Evolutionary conservation across 1,284 basidiomycete species (phyloP).

Genomic region (Cutaneotrichosporon sp.): DNA sequence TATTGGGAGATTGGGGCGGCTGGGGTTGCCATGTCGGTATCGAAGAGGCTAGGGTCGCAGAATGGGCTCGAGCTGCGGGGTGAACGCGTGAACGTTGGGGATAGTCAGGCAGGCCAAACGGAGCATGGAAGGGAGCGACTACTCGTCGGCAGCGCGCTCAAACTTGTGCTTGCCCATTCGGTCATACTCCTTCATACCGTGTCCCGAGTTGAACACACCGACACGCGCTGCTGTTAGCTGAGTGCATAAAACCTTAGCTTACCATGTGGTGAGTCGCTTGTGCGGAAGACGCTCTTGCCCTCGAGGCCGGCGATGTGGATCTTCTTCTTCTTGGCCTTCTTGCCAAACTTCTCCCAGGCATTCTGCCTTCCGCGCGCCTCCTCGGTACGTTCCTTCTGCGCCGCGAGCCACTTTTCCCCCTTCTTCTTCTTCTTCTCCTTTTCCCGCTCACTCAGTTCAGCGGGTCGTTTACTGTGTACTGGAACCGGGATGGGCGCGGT

Average conservation of each 20-base stretch:
- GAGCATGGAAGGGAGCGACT: constrained; percentile 46
- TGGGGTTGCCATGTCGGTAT: not conserved
- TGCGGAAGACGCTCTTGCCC: constrained; percentile 92
- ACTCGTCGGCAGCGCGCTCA: constrained; percentile 70
- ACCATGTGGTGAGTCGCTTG: constrained; percentile 86
- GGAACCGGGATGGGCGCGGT: constrained; percentile 52
- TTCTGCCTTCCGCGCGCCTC: constrained; percentile 84
- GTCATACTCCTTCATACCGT: constrained; percentile 74
- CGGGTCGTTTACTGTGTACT: constrained; percentile 59
- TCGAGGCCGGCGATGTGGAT: constrained; percentile 71
- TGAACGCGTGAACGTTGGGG: constrained; percentile 3
- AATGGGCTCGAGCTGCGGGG: not conserved
- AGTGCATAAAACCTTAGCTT: constrained; percentile 55
- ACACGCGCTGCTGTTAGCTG: constrained; percentile 53
- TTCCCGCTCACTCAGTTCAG: constrained; percentile 74
- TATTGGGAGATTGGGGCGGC: not conserved
- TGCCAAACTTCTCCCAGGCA: constrained; percentile 96
- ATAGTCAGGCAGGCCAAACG: constrained; percentile 37
- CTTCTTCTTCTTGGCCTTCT: constrained; percentile 93
- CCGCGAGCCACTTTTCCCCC: constrained; percentile 92
- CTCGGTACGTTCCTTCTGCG: constrained; percentile 76
- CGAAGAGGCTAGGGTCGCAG: not conserved
- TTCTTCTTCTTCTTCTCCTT: constrained; percentile 88
- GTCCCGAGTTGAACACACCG: constrained; percentile 88
- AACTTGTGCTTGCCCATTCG: constrained; percentile 73